phyloP scores from a whole-genome alignment of 2,329 filamentous ascomycete species.

The Trichoderma breve region DNA sequence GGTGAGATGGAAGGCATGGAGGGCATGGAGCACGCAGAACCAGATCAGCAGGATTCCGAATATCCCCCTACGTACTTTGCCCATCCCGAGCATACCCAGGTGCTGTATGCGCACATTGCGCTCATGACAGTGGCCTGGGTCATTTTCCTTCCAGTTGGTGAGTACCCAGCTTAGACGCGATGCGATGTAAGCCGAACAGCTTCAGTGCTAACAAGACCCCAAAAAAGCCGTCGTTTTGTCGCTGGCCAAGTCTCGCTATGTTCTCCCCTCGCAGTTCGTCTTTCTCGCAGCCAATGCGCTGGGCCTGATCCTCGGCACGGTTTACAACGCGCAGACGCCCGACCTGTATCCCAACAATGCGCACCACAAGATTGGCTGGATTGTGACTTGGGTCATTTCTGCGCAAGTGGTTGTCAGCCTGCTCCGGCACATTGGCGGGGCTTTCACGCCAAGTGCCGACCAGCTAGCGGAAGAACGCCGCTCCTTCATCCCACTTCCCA shows the following conservation, averaged over 20 bases:
- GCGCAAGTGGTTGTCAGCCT: slow-evolving; percentile 69
- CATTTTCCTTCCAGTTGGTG: slow-evolving; percentile 68
- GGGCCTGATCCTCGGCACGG: slow-evolving; percentile 61
- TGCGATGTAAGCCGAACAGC: neutral
- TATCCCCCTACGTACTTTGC: slow-evolving; percentile 59
- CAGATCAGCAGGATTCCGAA: slow-evolving; percentile 27
- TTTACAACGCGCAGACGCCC: slow-evolving; percentile 79
- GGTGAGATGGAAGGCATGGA: slow-evolving; percentile 11
- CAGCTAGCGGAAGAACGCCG: slow-evolving; percentile 46
- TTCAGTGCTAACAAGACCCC: neutral
- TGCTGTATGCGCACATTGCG: slow-evolving; percentile 68
- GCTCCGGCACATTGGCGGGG: slow-evolving; percentile 55
- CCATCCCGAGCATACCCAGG: slow-evolving; percentile 48
- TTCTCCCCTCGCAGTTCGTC: slow-evolving; percentile 64
- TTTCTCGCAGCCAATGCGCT: slow-evolving; percentile 64
- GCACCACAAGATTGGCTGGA: slow-evolving; percentile 88
- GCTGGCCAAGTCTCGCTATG: slow-evolving; percentile 72
- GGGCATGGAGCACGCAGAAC: neutral
- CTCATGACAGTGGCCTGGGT: slow-evolving; percentile 73
- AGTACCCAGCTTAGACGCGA: slow-evolving; percentile 35
- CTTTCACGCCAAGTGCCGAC: neutral
- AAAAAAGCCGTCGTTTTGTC: slow-evolving; percentile 77
- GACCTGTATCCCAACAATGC: slow-evolving; percentile 84
- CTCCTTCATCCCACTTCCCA: slow-evolving; percentile 62
- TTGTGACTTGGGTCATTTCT: slow-evolving; percentile 68